A percentile compares a stretch with the other conserved stretches of the same genome.
Evolutionary conservation across 331 rosid species (phyloP).

Genomic region (Rhamnella rubrinervis): DNA sequence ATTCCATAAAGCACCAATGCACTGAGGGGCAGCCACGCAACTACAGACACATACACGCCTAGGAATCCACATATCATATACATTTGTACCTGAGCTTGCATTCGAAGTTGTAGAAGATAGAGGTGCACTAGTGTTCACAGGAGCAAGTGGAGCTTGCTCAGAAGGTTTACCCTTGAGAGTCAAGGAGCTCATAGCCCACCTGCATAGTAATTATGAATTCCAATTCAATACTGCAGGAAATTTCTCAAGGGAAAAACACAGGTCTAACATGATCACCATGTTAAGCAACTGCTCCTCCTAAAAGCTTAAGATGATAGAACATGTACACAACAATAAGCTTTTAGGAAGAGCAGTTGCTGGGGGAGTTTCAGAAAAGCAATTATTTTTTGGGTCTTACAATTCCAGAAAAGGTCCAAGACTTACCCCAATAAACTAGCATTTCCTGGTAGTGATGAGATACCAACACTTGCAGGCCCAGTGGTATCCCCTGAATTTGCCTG

Average conservation of each 20-base stretch:
- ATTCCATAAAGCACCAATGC: too few species aligned
- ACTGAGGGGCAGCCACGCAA: too few species aligned
- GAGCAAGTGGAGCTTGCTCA: slow-evolving; percentile 73
- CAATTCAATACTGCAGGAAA: neutral
- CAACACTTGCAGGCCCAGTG: slow-evolving; percentile 43
- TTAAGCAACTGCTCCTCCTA: neutral
- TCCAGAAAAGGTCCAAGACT: slow-evolving; percentile 27
- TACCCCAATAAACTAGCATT: slow-evolving; percentile 96
- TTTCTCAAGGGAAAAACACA: neutral
- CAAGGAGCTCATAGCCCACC: slow-evolving; percentile 99
- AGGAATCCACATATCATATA: slow-evolving; percentile 2
- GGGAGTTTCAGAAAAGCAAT: neutral
- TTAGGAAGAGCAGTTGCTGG: too few species aligned
- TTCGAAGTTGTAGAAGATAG: slow-evolving; percentile 52
- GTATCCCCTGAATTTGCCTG: slow-evolving; percentile 69
- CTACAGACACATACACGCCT: too few species aligned
- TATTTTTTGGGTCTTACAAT: neutral
- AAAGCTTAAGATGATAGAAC: slow-evolving; percentile 4
- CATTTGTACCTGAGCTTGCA: slow-evolving; percentile 63
- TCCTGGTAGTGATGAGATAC: slow-evolving; percentile 64
- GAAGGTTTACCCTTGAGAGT: slow-evolving; percentile 92
- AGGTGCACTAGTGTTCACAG: slow-evolving; percentile 51
- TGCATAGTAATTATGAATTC: slow-evolving; percentile 31
- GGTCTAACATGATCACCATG: neutral
- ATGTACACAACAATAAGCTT: neutral